Evolutionary conservation across 2,329 filamentous ascomycete species (phyloP).

Genomic region (Cercospora sesami): DNA sequence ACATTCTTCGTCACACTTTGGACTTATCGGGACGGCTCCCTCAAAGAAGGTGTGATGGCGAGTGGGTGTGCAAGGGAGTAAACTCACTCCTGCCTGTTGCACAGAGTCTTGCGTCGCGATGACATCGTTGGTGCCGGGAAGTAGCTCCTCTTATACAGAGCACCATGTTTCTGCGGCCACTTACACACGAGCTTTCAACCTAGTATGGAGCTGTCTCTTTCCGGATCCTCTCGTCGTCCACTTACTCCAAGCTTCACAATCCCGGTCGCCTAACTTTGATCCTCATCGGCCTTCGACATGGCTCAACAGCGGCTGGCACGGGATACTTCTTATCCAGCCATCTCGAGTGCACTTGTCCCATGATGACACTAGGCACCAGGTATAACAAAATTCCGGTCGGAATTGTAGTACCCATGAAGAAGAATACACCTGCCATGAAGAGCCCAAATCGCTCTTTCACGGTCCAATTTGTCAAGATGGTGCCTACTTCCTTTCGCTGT

Average conservation of each 20-base stretch:
- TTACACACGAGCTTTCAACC: neutral
- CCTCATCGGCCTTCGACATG: constrained; percentile 33
- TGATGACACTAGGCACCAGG: constrained; percentile 30
- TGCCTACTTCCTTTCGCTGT: neutral
- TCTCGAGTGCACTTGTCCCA: constrained; percentile 25
- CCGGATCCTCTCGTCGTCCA: neutral
- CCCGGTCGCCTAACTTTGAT: constrained; percentile 25
- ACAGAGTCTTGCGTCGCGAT: too few species aligned
- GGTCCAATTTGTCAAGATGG: constrained; percentile 15
- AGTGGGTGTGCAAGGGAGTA: too few species aligned
- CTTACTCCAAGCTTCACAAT: constrained; percentile 11
- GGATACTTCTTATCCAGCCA: constrained; percentile 35
- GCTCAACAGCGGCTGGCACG: constrained; percentile 26
- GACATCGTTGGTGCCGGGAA: too few species aligned
- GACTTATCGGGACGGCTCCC: too few species aligned
- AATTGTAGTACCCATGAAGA: constrained; percentile 38
- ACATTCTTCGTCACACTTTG: too few species aligned
- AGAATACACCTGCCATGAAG: constrained; percentile 38
- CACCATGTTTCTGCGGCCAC: too few species aligned
- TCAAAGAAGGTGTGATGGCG: too few species aligned
- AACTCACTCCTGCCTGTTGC: too few species aligned
- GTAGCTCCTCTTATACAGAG: too few species aligned
- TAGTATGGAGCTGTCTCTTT: neutral
- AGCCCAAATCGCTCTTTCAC: constrained; percentile 31
- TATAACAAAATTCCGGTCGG: constrained; percentile 48